These are phyloP conservation scores for Talaromyces albobiverticillius DNA, from an alignment of 2,329 filamentous ascomycete genomes.

Conservation along the genomic window DNA sequence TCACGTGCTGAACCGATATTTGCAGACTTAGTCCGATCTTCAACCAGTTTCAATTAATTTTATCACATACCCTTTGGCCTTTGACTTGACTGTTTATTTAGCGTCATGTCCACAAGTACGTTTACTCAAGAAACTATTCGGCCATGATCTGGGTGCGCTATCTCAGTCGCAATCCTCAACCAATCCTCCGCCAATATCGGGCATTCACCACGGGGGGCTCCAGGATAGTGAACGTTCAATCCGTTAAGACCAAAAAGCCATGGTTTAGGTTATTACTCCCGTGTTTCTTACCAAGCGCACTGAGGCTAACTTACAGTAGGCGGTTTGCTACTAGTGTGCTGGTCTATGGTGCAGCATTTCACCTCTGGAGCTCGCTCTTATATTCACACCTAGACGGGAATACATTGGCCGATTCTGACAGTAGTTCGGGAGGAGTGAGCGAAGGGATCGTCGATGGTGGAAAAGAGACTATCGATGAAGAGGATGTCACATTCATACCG, in stretches of 20 bases:
- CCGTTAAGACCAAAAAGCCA: slow-evolving; percentile 33
- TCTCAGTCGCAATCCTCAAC: slow-evolving; percentile 24
- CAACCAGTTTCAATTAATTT: neutral
- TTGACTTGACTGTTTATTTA: neutral
- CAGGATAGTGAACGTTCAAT: slow-evolving; percentile 24
- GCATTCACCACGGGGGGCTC: slow-evolving; percentile 18
- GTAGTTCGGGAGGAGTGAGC: neutral
- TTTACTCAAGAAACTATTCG: slow-evolving; percentile 3
- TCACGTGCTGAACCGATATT: slow-evolving; percentile 12
- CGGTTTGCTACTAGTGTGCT: slow-evolving; percentile 28
- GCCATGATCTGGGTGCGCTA: slow-evolving; percentile 34
- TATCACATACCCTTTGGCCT: neutral
- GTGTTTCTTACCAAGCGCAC: neutral
- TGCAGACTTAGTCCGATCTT: neutral
- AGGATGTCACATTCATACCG: slow-evolving; percentile 57
- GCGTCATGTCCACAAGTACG: slow-evolving; percentile 6
- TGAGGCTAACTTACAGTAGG: slow-evolving; percentile 14
- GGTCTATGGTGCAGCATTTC: slow-evolving; percentile 30
- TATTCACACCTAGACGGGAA: slow-evolving; percentile 29
- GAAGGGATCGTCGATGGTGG: slow-evolving; percentile 1
- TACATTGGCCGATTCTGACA: slow-evolving; percentile 20
- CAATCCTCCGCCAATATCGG: slow-evolving; percentile 22
- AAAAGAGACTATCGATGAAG: slow-evolving; percentile 16
- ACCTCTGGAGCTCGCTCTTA: slow-evolving; percentile 32
- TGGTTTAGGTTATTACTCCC: slow-evolving; percentile 28